phyloP scores from a whole-genome alignment of 768 basidiomycete species.

The Hysterangium stoloniferum region DNA sequence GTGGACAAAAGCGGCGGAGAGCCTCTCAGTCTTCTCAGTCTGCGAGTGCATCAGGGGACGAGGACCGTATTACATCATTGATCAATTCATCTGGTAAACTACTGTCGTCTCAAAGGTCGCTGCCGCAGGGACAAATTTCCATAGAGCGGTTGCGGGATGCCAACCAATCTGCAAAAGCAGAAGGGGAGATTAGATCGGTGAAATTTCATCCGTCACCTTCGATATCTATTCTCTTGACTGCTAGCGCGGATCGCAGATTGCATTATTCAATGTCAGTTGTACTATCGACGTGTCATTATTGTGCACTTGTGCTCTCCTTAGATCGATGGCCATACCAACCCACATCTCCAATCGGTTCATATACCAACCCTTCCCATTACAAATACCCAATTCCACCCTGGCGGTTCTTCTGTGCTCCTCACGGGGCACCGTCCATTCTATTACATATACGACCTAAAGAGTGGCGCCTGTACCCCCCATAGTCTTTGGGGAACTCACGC shows the following conservation, averaged over 20 bases:
- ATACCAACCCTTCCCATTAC: constrained; percentile 79
- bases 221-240: constrained; percentile 78
- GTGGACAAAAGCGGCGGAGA: constrained; percentile 31
- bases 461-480: constrained; percentile 57
- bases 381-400: constrained; percentile 78
- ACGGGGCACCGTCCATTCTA: constrained; percentile 86
- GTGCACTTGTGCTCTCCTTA: constrained; percentile 25
- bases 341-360: constrained; percentile 86
- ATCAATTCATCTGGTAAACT: constrained; percentile 58
- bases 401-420: constrained; percentile 74
- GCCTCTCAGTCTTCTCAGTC: constrained; percentile 22
- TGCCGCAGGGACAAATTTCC: constrained; percentile 55
- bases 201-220: constrained; percentile 83
- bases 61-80: constrained; percentile 38
- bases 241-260: constrained; percentile 81
- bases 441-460: constrained; percentile 88
- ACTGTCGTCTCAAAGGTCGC: constrained; percentile 29
- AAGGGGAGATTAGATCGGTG: constrained; percentile 70
- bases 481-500: constrained; percentile 66
- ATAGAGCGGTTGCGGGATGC: constrained; percentile 87
- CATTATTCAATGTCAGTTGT: constrained; percentile 76
- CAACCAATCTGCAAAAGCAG: constrained; percentile 66
- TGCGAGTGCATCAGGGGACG: constrained; percentile 27
- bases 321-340: constrained; percentile 92
- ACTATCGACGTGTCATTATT: constrained; percentile 5